Evolutionary conservation across 257 asterid species (phyloP).

Genomic region (Przewalskia tangutica): DNA sequence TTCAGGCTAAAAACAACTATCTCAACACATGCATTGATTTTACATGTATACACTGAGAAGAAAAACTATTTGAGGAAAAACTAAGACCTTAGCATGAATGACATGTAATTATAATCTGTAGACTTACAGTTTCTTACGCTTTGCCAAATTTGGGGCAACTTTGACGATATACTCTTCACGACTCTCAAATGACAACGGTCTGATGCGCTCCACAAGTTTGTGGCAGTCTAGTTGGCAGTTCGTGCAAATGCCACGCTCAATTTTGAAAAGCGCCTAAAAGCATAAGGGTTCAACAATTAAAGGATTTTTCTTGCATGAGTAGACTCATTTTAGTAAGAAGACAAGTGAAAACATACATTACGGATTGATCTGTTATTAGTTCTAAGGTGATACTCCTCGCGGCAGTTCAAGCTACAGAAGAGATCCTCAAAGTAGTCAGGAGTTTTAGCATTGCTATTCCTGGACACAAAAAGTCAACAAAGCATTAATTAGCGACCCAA

Average conservation of each 20-base stretch:
- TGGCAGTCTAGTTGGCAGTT: constrained; percentile 72
- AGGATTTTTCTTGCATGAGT: constrained; percentile 5
- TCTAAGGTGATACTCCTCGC: constrained; percentile 70
- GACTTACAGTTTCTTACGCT: constrained; percentile 52
- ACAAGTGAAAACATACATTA: constrained; percentile 13
- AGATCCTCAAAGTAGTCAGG: constrained; percentile 93
- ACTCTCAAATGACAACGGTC: constrained; percentile 51
- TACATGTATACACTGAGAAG: neutral
- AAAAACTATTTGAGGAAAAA: neutral
- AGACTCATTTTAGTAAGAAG: neutral
- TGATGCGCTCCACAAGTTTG: constrained; percentile 63
- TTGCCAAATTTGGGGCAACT: constrained; percentile 66
- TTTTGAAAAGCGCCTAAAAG: constrained; percentile 69
- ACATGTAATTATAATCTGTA: neutral
- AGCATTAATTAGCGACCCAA: neutral
- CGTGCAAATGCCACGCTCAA: constrained; percentile 79
- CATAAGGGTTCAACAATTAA: constrained; percentile 12
- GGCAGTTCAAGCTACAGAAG: constrained; percentile 73
- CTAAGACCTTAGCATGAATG: neutral
- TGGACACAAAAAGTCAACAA: constrained; percentile 20
- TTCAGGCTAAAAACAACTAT: neutral
- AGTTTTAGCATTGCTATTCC: constrained; percentile 55
- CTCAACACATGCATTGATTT: neutral
- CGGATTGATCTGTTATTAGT: constrained; percentile 69
- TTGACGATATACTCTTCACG: constrained; percentile 49